These are phyloP conservation scores for Neurospora cerealis DNA, from an alignment of 495 filamentous ascomycete species.

Conservation along the genomic window DNA sequence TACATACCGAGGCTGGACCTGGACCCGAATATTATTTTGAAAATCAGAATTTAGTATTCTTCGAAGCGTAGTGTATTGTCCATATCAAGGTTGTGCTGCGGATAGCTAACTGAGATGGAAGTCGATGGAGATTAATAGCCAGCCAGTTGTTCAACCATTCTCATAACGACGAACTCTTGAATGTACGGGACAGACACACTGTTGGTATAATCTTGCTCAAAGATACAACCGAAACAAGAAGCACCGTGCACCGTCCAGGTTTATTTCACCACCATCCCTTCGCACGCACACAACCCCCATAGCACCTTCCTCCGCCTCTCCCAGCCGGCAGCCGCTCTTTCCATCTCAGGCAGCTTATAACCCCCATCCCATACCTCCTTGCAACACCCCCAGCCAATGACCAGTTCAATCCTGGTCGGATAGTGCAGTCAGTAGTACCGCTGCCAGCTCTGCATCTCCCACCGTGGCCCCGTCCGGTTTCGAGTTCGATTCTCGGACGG, in stretches of 20 bases:
- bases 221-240: background rate
- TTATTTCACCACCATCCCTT: background rate
- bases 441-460: background rate
- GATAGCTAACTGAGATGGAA: background rate
- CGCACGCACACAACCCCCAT: background rate
- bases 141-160: background rate
- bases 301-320: background rate
- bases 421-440: background rate
- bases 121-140: background rate
- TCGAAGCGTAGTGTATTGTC: background rate
- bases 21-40: background rate
- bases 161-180: background rate
- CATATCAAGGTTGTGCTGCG: background rate
- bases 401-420: background rate
- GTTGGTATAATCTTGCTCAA: background rate
- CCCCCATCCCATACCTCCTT: background rate
- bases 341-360: background rate
- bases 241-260: background rate
- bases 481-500: background rate
- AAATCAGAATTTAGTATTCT: background rate
- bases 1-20: background rate
- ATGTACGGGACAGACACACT: background rate
- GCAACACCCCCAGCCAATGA: background rate
- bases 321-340: background rate
- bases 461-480: background rate